Base-by-base conservation (phyloP, 78 protist species). In the Protostelium mycophagum region DNA sequence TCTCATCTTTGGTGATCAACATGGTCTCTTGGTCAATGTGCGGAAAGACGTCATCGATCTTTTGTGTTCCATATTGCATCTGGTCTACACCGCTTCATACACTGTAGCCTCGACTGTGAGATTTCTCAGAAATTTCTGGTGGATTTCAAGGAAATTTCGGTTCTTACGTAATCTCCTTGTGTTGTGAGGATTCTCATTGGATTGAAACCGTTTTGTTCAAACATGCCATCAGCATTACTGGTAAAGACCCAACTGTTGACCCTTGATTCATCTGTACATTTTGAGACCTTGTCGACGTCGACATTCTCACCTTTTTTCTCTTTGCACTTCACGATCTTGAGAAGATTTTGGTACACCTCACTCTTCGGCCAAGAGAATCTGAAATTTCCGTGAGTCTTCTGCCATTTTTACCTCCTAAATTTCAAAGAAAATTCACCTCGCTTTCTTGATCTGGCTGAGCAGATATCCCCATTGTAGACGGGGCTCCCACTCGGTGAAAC, bases 141-240 rank as follows among this genome's bases (percentile, higher is more conserved):
- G 73, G 16, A 5, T 5, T 51, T 16, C n/a, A n/a, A n/a, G n/a
- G n/a, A n/a, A n/a, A n/a, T n/a, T n/a, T n/a, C n/a, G n/a, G 16
- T 51, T 0, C 23, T 36, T 1, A 28, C 0, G 39, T 87, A 91
- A 38, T 91, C 93, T 23, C 93, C 93, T 9, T 91, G 93, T 23
- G 84, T 29, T 16, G 93, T 91, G 88, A 38, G 38, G 34, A 91
- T 36, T 31, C 83, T 39, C 85, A 16, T 0, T 0, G 10, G 1
- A 38, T 91, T 89, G 38, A 91, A 91, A 34, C 89, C 93, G 29
- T 85, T 86, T 37, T 83, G 93, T n/a, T 91, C 88, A 28, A 91
- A 91, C 87, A 63, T 86, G 38, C 93, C 93, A 38, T 91, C 93
- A 86, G 51, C 93, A 38, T 91, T 91, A 34, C 87, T 63, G n/a